Conservation (phyloP, 495 filamentous ascomycete genomes). For the Venustampulla echinocandica region DNA sequence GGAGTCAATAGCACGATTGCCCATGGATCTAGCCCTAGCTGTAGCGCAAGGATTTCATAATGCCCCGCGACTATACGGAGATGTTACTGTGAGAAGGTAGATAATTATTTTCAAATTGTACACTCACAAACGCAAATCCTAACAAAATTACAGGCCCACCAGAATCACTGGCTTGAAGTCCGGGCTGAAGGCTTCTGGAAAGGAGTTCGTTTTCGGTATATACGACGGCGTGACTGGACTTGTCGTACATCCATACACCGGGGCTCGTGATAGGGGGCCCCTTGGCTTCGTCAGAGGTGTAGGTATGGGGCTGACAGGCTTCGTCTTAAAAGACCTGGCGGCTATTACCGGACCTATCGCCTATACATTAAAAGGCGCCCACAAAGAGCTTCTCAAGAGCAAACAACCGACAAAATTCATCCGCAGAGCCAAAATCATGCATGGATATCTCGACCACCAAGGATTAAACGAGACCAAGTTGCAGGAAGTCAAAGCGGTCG, state of each 20-base stretch:
- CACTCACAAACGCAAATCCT: no score
- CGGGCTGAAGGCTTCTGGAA: conserved; percentile 55
- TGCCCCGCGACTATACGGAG: conserved; percentile 70
- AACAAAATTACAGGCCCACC: conserved; percentile 41
- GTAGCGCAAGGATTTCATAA: conserved; percentile 78
- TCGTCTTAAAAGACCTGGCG: conserved; percentile 61
- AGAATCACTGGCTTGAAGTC: conserved; percentile 61
- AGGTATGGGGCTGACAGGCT: conserved; percentile 65
- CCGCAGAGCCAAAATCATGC: conserved; percentile 38
- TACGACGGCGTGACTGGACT: conserved; percentile 67
- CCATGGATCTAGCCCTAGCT: conserved; percentile 63
- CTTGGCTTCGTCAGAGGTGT: conserved; percentile 57
- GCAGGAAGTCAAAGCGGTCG: conserved; percentile 18
- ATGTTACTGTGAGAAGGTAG: conserved; percentile 32
- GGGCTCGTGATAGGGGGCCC: conserved; percentile 48
- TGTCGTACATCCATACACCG: conserved; percentile 54
- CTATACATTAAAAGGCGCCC: conserved; percentile 58
- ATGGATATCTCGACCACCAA: conserved; percentile 34
- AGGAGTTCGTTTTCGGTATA: conserved; percentile 62
- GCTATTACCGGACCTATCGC: conserved; percentile 55
- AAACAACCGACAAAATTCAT: conserved; percentile 40
- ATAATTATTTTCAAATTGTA: conserved; percentile 5
- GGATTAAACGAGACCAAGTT: conserved; percentile 26
- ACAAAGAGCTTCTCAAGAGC: conserved; percentile 40
- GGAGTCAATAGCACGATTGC: conserved; percentile 31